Conservation (phyloP, 1,284 basidiomycete genomes). For the Limonomyces culmigenus region DNA sequence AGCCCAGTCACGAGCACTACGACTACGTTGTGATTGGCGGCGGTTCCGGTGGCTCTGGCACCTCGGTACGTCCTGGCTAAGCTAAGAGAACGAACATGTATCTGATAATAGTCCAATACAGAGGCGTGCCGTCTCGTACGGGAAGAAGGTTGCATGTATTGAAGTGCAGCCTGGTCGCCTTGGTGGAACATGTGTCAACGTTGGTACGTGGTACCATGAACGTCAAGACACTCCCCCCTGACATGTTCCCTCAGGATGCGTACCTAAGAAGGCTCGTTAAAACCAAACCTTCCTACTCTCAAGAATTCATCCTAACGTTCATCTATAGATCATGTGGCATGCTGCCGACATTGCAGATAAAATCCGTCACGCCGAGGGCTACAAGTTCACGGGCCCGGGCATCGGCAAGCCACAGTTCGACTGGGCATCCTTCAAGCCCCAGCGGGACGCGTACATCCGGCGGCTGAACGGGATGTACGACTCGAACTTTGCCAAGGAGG, state of each 20-base stretch:
- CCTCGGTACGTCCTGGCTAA: slow-evolving; percentile 29
- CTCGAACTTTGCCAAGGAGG: slow-evolving; percentile 75
- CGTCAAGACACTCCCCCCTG: neutral
- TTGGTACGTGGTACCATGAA: slow-evolving; percentile 37
- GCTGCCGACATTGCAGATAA: slow-evolving; percentile 87
- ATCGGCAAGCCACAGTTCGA: slow-evolving; percentile 51
- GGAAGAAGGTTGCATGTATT: slow-evolving; percentile 85
- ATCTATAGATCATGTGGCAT: slow-evolving; percentile 96
- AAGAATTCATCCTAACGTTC: neutral
- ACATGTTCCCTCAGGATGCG: slow-evolving; percentile 39
- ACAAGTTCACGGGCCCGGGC: slow-evolving; percentile 49
- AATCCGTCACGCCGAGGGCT: slow-evolving; percentile 50
- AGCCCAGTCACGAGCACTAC: slow-evolving; percentile 41
- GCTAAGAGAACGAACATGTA: neutral
- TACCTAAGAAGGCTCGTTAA: slow-evolving; percentile 62
- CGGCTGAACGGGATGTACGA: slow-evolving; percentile 89
- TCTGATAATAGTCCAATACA: slow-evolving; percentile 13
- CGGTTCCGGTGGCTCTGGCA: slow-evolving; percentile 69
- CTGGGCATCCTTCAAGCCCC: slow-evolving; percentile 85
- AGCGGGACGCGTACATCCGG: slow-evolving; percentile 91
- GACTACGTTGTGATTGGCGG: slow-evolving; percentile 76
- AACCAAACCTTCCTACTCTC: neutral
- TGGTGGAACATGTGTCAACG: slow-evolving; percentile 95
- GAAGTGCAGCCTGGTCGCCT: slow-evolving; percentile 55
- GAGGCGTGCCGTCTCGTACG: slow-evolving; percentile 86